Conservation (phyloP, 257 asterid species). For the Verbena officinalis region DNA sequence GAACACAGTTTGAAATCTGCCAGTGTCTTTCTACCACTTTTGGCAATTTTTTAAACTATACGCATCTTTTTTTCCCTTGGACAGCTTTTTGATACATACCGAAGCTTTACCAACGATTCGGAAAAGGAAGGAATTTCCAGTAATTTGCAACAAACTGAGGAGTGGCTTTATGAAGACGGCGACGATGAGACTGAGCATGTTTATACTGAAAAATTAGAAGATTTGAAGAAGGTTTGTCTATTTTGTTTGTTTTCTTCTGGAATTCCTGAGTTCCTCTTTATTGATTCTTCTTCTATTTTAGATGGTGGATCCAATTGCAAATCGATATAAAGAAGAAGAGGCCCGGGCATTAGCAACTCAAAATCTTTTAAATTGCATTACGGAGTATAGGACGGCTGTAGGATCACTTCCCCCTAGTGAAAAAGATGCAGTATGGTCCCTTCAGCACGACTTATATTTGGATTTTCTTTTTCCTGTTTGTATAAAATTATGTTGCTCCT, state of each 20-base stretch:
- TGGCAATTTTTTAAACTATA: constrained; percentile 5
- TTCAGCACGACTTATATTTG: constrained; percentile 21
- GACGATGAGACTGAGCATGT: constrained; percentile 88
- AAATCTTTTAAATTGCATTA: constrained; percentile 56
- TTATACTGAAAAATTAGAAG: constrained; percentile 64
- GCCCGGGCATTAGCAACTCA: constrained; percentile 69
- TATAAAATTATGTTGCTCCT: constrained; percentile 1
- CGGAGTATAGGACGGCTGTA: constrained; percentile 64
- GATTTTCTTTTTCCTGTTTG: not conserved
- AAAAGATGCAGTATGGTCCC: constrained; percentile 65
- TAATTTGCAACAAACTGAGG: constrained; percentile 81
- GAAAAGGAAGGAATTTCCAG: constrained; percentile 73
- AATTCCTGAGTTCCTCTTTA: constrained; percentile 6
- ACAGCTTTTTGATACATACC: constrained; percentile 74
- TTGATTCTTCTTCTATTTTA: constrained; percentile 32
- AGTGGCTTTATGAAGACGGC: constrained; percentile 97
- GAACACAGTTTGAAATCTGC: too few species aligned
- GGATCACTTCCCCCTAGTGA: constrained; percentile 64
- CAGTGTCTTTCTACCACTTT: constrained; percentile 14
- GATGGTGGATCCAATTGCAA: constrained; percentile 89
- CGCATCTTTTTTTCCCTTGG: constrained; percentile 21
- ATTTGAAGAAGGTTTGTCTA: constrained; percentile 74
- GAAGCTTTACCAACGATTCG: constrained; percentile 77
- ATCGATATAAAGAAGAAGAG: constrained; percentile 82
- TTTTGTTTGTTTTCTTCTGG: constrained; percentile 11